Conservation (phyloP, 495 filamentous ascomycete genomes). For the Astrocystis sublimbata region DNA sequence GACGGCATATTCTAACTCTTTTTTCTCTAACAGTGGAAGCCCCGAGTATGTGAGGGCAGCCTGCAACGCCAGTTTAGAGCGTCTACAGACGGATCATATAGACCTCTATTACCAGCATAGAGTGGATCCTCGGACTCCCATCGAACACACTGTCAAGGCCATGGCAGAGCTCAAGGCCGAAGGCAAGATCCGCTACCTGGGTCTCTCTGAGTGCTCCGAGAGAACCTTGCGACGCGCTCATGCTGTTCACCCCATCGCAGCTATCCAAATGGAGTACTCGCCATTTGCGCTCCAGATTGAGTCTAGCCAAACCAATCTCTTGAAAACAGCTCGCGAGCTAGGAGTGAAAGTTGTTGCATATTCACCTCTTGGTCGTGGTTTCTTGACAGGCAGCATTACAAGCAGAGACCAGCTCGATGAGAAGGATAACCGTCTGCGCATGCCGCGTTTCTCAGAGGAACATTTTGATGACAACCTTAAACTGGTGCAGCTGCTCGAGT, state of each 20-base stretch:
- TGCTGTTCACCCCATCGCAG: conserved; percentile 55
- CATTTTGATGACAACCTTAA: conserved; percentile 53
- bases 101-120: conserved; percentile 64
- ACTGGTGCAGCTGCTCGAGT: conserved; percentile 43
- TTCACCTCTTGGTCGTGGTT: conserved; percentile 61
- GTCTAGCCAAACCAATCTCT: conserved; percentile 39
- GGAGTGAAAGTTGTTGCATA: conserved; percentile 60
- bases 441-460: conserved; percentile 52
- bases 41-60: conserved; percentile 34
- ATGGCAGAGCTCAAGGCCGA: conserved; percentile 44
- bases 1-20: conserved; percentile 24
- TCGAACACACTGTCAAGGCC: conserved; percentile 60
- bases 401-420: conserved; percentile 48
- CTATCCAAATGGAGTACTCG: conserved; percentile 62
- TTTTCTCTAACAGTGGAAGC: conserved; percentile 18
- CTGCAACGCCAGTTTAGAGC: conserved; percentile 48
- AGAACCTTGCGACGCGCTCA: conserved; percentile 55
- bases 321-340: conserved; percentile 57
- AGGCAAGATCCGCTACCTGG: conserved; percentile 61
- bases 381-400: conserved; percentile 53
- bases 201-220: conserved; percentile 55
- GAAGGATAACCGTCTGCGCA: conserved; percentile 37
- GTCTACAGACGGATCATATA: conserved; percentile 51
- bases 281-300: conserved; percentile 62
- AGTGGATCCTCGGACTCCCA: conserved; percentile 52